A percentile compares a stretch with the other conserved stretches of the same genome.
These are phyloP conservation scores for Achlya hypogyna DNA, from an alignment of 352 stramenopile species.

Conservation along the genomic window DNA sequence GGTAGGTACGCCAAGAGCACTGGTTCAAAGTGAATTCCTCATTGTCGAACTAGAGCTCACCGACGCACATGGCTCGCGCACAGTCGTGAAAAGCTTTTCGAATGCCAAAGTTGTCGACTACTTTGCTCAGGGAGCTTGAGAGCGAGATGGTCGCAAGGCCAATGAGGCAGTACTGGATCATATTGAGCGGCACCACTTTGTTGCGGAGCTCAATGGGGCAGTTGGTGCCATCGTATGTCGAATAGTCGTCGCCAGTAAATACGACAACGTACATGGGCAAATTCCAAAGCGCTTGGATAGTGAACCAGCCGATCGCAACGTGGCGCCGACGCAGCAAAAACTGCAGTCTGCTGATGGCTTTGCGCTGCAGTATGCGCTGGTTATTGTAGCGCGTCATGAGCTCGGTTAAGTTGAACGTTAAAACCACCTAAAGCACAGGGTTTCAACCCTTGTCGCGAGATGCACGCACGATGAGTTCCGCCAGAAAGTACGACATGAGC, in stretches of 20 bases:
- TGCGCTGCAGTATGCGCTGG: background rate
- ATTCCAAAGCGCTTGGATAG: background rate
- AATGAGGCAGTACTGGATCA: background rate
- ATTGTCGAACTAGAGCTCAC: background rate
- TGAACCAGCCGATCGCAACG: background rate
- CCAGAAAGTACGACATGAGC: slow-evolving; percentile 3
- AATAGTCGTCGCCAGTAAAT: background rate
- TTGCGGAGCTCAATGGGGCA: background rate
- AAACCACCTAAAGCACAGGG: background rate
- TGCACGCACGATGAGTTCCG: background rate
- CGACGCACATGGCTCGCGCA: background rate
- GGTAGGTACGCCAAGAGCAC: background rate
- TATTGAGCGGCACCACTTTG: background rate
- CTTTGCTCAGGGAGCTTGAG: background rate
- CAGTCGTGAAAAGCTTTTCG: background rate
- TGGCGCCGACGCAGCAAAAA: background rate
- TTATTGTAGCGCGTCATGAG: background rate
- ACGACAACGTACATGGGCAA: background rate
- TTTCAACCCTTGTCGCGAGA: background rate
- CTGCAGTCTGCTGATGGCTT: background rate
- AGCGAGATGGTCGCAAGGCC: background rate
- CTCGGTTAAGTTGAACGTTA: slow-evolving; percentile 13
- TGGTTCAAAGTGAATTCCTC: background rate
- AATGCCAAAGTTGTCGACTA: slow-evolving; percentile 17
- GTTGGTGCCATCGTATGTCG: background rate